Evolutionary conservation across 208 protist genomes (phyloP).

Genomic region (Leishmania tropica): DNA sequence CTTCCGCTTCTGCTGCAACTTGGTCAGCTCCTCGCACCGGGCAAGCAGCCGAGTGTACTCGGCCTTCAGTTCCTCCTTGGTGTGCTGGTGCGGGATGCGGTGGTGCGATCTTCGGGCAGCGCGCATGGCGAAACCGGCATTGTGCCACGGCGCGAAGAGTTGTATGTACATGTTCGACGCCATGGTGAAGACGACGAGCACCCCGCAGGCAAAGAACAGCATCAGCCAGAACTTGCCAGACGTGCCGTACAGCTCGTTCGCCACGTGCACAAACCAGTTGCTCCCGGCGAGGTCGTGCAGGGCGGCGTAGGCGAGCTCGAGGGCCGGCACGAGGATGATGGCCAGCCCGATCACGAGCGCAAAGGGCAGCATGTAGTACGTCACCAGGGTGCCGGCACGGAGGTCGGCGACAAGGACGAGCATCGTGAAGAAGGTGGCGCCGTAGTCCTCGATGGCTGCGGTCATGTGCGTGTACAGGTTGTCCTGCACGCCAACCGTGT

Average conservation of each 20-base stretch:
- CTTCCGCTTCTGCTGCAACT: constrained; percentile 16
- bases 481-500: constrained; percentile 45
- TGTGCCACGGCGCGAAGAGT: constrained; percentile 63
- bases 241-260: constrained; percentile 46
- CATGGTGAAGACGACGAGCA: constrained; percentile 61
- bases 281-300: constrained; percentile 57
- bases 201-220: constrained; percentile 49
- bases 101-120: constrained; percentile 47
- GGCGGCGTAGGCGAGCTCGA: constrained; percentile 50
- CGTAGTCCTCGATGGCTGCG: constrained; percentile 67
- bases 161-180: constrained; percentile 65
- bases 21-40: constrained; percentile 20
- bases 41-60: constrained; percentile 33
- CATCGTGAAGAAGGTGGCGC: constrained; percentile 71
- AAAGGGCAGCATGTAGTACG: constrained; percentile 66
- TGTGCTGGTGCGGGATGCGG: constrained; percentile 36
- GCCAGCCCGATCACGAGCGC: constrained; percentile 29
- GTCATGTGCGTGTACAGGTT: constrained; percentile 48
- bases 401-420: constrained; percentile 67
- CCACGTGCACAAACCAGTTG: constrained; percentile 61
- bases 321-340: constrained; percentile 37
- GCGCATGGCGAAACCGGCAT: constrained; percentile 56
- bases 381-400: constrained; percentile 38
- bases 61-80: constrained; percentile 24
- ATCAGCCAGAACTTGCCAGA: constrained; percentile 63